Percentiles rank a stretch among this genome's conserved stretches.
These are phyloP conservation scores for Gomphus bonarii DNA, from an alignment of 1,284 basidiomycete genomes.

Conservation along the genomic window DNA sequence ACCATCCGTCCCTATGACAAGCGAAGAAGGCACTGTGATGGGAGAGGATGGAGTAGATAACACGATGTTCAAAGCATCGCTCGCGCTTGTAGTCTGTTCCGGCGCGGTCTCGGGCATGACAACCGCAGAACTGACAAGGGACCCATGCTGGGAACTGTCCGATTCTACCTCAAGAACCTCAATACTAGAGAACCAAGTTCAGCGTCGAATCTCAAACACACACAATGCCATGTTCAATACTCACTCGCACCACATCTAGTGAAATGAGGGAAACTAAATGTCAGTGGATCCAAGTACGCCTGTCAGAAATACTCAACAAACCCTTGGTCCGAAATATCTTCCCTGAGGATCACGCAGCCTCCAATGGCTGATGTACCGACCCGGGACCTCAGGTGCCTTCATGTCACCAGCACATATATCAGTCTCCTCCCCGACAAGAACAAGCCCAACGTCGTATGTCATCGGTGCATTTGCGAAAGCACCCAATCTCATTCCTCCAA, in stretches of 20 bases:
- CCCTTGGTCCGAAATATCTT: slow-evolving; percentile 56
- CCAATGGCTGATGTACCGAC: slow-evolving; percentile 70
- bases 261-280: not conserved
- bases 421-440: slow-evolving; percentile 43
- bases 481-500: slow-evolving; percentile 48
- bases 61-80: slow-evolving; percentile 15
- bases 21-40: slow-evolving; percentile 17
- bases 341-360: slow-evolving; percentile 48
- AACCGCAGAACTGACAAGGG: slow-evolving; percentile 55
- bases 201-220: slow-evolving; percentile 11
- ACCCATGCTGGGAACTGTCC: slow-evolving; percentile 25
- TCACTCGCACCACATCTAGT: slow-evolving; percentile 15
- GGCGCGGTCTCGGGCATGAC: slow-evolving; percentile 41
- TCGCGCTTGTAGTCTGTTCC: slow-evolving; percentile 14
- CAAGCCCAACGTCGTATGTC: slow-evolving; percentile 39
- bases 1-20: not conserved
- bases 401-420: slow-evolving; percentile 66
- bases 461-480: slow-evolving; percentile 22
- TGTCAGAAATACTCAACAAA: slow-evolving; percentile 31
- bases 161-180: slow-evolving; percentile 43
- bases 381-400: slow-evolving; percentile 67
- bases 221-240: slow-evolving; percentile 3
- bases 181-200: slow-evolving; percentile 34
- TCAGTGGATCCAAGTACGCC: not conserved
- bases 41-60: slow-evolving; percentile 15